Evolutionary conservation across 495 filamentous ascomycete species (phyloP).

Genomic region (Cenococcum geophilum): DNA sequence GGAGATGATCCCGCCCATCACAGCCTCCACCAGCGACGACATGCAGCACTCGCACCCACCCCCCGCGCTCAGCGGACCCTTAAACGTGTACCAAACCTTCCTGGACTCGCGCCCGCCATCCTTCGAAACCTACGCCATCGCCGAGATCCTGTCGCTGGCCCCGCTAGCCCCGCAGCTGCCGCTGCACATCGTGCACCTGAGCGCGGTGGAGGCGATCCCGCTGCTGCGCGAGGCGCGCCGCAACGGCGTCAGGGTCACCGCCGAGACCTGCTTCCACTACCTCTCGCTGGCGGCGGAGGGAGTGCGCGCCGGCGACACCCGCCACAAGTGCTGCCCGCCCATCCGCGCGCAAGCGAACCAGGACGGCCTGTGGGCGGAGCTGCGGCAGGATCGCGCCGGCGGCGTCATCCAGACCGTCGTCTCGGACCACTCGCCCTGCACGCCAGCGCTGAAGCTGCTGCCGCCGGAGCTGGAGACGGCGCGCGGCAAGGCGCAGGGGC

Average conservation of each 20-base stretch:
- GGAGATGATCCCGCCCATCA: slow-evolving; percentile 90
- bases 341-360: slow-evolving; percentile 82
- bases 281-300: slow-evolving; percentile 83
- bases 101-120: slow-evolving; percentile 81
- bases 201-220: slow-evolving; percentile 86
- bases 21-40: slow-evolving; percentile 72
- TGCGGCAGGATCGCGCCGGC: slow-evolving; percentile 53
- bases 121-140: slow-evolving; percentile 88
- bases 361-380: slow-evolving; percentile 80
- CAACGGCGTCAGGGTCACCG: slow-evolving; percentile 82
- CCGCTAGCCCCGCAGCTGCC: slow-evolving; percentile 75
- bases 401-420: slow-evolving; percentile 89
- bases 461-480: slow-evolving; percentile 51
- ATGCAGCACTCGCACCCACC: slow-evolving; percentile 69
- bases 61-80: slow-evolving; percentile 64
- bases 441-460: slow-evolving; percentile 85
- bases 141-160: slow-evolving; percentile 75
- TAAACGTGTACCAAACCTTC: slow-evolving; percentile 82
- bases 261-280: slow-evolving; percentile 98
- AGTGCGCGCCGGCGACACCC: slow-evolving; percentile 81
- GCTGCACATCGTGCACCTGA: slow-evolving; percentile 92
- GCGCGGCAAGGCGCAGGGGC: slow-evolving; percentile 34
- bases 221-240: slow-evolving; percentile 72
- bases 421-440: slow-evolving; percentile 96
- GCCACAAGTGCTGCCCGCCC: slow-evolving; percentile 97